Conservation (phyloP, 192 early-diverging fungal genomes). For the Coemansia sp. region DNA sequence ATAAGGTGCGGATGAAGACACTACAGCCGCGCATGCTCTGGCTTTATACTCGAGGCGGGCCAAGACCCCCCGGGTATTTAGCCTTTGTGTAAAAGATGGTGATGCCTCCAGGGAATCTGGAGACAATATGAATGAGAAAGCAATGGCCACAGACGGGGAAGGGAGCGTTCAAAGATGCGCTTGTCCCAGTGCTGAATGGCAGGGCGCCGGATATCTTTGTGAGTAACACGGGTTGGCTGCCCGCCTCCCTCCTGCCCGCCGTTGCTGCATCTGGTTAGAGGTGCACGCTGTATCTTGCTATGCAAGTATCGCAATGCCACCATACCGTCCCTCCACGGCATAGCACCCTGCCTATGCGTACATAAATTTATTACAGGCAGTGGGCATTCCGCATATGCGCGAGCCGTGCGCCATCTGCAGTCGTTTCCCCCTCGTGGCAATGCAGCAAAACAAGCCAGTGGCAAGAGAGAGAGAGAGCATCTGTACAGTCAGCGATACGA, state of each 20-base stretch:
- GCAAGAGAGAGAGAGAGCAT: not conserved
- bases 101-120: not conserved
- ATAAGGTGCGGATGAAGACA: not conserved
- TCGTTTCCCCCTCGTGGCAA: not conserved
- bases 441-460: conserved; percentile 2
- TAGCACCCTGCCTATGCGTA: conserved; percentile 9
- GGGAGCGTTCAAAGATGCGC: not conserved
- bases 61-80: conserved; percentile 13
- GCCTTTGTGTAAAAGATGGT: not conserved
- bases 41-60: conserved; percentile 8
- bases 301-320: not conserved
- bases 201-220: conserved; percentile 1
- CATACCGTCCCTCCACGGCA: conserved; percentile 5
- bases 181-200: not conserved
- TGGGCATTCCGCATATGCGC: conserved; percentile 11
- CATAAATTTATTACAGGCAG: conserved; percentile 11
- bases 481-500: conserved; percentile 10
- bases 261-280: conserved; percentile 2
- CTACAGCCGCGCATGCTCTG: not conserved
- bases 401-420: conserved; percentile 13
- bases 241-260: not conserved
- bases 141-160: not conserved
- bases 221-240: not conserved
- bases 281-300: not conserved
- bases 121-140: conserved; percentile 1